Evolutionary conservation across 2,329 filamentous ascomycete genomes (phyloP), one percentile per base, ranked within the genome.

Genomic region (Botryotinia calthae): DNA sequence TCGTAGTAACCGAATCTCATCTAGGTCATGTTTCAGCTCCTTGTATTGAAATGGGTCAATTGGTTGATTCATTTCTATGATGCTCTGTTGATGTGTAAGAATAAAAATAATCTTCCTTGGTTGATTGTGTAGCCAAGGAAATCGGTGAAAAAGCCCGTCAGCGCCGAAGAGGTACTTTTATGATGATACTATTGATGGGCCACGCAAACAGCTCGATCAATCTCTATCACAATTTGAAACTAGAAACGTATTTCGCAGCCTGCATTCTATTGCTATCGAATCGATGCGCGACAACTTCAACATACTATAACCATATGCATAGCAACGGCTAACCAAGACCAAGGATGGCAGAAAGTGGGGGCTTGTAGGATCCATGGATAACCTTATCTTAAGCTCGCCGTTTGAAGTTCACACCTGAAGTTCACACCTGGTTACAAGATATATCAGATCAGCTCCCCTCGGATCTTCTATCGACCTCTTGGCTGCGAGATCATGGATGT

Each of bases 1-100:
- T 28, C 72, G 71, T 25, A 77, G 72, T 20, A 76, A 73, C 22
- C 73, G 73, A 31, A 75, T 77, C 25, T 70, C 71, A 68, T 74
- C 34, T 18, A 31, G 46, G 8, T 62, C 28, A n/a, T 42, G 28
- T 31, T 73, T 34, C 9, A 74, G 37, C 18, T 62, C 59, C n/a
- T 28, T 46, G 51, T 73, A 74, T 31, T 63, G 40, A 48, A 74
- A 74, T 4, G n/a, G 25, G 20, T 31, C 48, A 34, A 59, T 61
- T 34, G 40, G 8, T 14, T 46, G 51, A 25, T 58, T 22, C 40
- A 61, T 59, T 16, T n/a, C 28, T 7, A 8, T 61, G 40, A 66
- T 66, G 14, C 31, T 51, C 12, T 66, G 63, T 37, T 66, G 63
- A n/a, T 51, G 34, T 25, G 20, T 48, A 37, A 31, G 31, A 22